phyloP scores from a whole-genome alignment of 306 rosid species.

The Rosa chinensis region DNA sequence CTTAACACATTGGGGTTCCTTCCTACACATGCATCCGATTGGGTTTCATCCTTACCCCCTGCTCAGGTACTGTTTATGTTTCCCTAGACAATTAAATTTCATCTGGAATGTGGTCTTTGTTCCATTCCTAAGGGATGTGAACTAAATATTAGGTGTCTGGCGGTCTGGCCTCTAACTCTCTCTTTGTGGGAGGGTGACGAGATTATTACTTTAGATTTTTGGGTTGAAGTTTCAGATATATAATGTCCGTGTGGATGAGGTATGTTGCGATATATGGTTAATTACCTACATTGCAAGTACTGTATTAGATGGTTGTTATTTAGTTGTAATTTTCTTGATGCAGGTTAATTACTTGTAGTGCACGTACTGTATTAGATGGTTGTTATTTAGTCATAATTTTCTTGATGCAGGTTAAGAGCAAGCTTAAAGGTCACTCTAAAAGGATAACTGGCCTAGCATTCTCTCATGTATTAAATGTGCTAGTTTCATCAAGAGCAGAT shows the following conservation, averaged over 20 bases:
- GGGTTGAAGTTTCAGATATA: slow-evolving; percentile 58
- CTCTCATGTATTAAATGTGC: slow-evolving; percentile 73
- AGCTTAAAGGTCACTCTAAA: slow-evolving; percentile 95
- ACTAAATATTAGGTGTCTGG: neutral
- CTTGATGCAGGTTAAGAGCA: slow-evolving; percentile 81
- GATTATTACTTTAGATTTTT: neutral
- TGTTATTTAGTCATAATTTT: slow-evolving; percentile 19
- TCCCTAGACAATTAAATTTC: too few species aligned
- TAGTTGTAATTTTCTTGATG: too few species aligned
- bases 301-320: too few species aligned
- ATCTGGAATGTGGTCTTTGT: neutral
- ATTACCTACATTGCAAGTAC: neutral
- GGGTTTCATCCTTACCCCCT: too few species aligned
- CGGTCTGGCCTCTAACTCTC: neutral
- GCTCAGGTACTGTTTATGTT: too few species aligned
- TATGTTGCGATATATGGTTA: slow-evolving; percentile 29
- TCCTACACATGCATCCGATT: too few species aligned
- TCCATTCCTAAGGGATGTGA: neutral
- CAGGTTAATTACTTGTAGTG: neutral
- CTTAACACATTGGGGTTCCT: too few species aligned
- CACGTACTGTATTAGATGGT: slow-evolving; percentile 25
- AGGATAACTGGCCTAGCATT: slow-evolving; percentile 95
- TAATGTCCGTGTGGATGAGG: slow-evolving; percentile 98
- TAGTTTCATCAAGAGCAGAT: slow-evolving; percentile 97
- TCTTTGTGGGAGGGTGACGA: neutral